phyloP scores from a whole-genome alignment of 805 yeast species.

The Metschnikowia bowlesiae region DNA sequence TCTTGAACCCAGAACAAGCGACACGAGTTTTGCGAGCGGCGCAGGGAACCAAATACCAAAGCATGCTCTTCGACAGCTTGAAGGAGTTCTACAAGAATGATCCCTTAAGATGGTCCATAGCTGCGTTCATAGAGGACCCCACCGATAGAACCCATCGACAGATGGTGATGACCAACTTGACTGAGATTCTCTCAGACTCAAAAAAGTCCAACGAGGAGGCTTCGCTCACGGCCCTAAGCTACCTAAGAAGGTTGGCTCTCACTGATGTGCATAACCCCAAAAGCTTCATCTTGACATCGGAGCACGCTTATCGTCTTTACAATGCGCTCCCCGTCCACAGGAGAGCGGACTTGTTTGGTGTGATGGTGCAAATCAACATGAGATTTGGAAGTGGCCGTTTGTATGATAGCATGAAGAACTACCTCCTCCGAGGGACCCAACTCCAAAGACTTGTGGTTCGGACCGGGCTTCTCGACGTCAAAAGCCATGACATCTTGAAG shows the following conservation, averaged over 20 bases:
- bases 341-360: slow-evolving; percentile 24
- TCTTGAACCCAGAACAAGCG: slow-evolving; percentile 23
- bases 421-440: slow-evolving; percentile 26
- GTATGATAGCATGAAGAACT: slow-evolving; percentile 18
- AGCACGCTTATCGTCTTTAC: neutral
- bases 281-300: slow-evolving; percentile 14
- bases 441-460: slow-evolving; percentile 30
- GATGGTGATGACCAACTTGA: slow-evolving; percentile 16
- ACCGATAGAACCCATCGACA: slow-evolving; percentile 12
- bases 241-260: slow-evolving; percentile 24
- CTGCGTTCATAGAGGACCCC: slow-evolving; percentile 27
- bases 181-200: slow-evolving; percentile 9
- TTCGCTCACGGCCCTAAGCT: slow-evolving; percentile 21
- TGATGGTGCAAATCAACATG: slow-evolving; percentile 29
- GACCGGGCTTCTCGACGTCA: slow-evolving; percentile 33
- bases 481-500: slow-evolving; percentile 33
- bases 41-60: slow-evolving; percentile 17
- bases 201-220: slow-evolving; percentile 13
- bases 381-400: slow-evolving; percentile 19
- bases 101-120: slow-evolving; percentile 22
- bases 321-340: neutral
- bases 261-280: slow-evolving; percentile 20
- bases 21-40: slow-evolving; percentile 20
- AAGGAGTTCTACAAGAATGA: slow-evolving; percentile 16
- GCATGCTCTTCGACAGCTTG: slow-evolving; percentile 17